Conservation (phyloP, 345 rosid genomes). For the Conringia planisiliqua region DNA sequence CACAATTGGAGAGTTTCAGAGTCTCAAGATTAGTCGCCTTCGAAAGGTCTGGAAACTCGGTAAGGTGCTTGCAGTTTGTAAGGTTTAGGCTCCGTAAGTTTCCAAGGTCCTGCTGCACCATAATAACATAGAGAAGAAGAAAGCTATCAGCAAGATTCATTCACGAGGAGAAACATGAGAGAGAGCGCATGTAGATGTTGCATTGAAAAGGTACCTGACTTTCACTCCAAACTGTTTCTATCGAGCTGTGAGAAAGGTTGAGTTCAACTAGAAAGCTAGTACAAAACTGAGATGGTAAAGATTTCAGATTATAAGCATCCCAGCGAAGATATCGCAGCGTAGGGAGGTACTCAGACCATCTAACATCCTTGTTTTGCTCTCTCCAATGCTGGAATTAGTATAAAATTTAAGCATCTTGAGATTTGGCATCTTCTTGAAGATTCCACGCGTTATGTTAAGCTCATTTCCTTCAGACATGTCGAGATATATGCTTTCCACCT, state of each 20-base stretch:
- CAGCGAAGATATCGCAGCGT: conserved; percentile 20
- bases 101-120: conserved; percentile 21
- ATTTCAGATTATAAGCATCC: conserved; percentile 12
- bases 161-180: neutral
- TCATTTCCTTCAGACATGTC: conserved; percentile 13
- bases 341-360: conserved; percentile 13
- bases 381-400: neutral
- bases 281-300: conserved; percentile 23
- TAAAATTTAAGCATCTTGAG: conserved; percentile 22
- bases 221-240: conserved; percentile 26
- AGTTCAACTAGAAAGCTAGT: conserved; percentile 23
- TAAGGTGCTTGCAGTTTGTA: conserved; percentile 26
- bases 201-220: conserved; percentile 2
- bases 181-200: neutral
- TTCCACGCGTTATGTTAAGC: conserved; percentile 1
- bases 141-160: neutral
- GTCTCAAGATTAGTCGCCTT: conserved; percentile 30
- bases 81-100: conserved; percentile 31
- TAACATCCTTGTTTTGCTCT: conserved; percentile 14
- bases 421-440: conserved; percentile 24
- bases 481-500: conserved; percentile 28
- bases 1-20: conserved; percentile 21
- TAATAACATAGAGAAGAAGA: neutral
- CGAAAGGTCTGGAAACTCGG: conserved; percentile 28
- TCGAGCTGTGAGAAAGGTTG: conserved; percentile 25